Conservation (phyloP, 225 moss, liverwort and hornwort species). For the Sphagnum tenellum region DNA sequence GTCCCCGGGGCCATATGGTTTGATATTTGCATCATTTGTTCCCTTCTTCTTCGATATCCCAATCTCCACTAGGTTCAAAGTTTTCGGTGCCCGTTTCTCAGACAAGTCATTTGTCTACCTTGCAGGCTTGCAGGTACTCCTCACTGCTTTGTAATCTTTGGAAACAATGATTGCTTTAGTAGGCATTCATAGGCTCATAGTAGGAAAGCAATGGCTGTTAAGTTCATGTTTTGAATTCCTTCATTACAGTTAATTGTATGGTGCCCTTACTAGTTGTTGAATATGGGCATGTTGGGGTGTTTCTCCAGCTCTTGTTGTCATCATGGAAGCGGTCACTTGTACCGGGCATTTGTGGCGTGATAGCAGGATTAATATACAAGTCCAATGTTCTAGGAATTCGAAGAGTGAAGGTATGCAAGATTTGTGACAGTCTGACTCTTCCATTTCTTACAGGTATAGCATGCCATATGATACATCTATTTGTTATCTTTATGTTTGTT, state of each 20-base stretch:
- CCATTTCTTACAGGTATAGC: background rate
- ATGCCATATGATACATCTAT: no score
- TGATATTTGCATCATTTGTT: slow-evolving; percentile 79
- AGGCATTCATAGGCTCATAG: no score
- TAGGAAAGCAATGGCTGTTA: no score
- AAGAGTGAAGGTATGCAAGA: slow-evolving; percentile 46
- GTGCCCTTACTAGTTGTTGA: no score
- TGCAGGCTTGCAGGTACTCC: slow-evolving; percentile 59
- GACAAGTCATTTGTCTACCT: slow-evolving; percentile 91
- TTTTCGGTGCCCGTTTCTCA: slow-evolving; percentile 61
- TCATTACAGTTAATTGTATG: no score
- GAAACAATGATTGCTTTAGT: no score
- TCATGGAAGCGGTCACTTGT: slow-evolving; percentile 80
- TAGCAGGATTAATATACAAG: slow-evolving; percentile 75
- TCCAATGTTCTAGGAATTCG: slow-evolving; percentile 58
- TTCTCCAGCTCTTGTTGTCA: slow-evolving; percentile 60
- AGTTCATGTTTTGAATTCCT: no score
- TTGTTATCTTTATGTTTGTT: background rate
- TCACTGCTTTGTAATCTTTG: background rate
- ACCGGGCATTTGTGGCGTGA: slow-evolving; percentile 71
- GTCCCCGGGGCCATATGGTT: slow-evolving; percentile 67
- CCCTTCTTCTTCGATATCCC: slow-evolving; percentile 88
- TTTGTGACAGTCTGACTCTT: background rate
- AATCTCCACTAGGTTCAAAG: slow-evolving; percentile 55
- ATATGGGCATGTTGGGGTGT: background rate